Evolutionary conservation across 148 eudicot genomes (phyloP).

Genomic region (Drosera capensis): DNA sequence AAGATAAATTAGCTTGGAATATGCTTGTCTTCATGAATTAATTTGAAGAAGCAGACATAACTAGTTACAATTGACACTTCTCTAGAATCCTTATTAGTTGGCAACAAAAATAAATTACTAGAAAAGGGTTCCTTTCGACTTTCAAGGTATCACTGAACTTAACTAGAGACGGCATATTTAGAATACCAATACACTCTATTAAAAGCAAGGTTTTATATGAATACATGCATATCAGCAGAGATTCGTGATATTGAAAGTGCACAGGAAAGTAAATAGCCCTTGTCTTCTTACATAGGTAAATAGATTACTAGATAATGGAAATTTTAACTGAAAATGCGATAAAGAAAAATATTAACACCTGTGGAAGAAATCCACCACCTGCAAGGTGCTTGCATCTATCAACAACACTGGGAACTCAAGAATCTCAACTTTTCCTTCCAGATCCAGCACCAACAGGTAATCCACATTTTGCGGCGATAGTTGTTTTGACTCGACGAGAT

Average conservation of each 20-base stretch:
- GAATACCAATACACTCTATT: too few relatives aligned
- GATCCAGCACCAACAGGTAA: constrained; percentile 69
- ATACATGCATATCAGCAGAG: too few relatives aligned
- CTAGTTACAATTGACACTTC: too few relatives aligned
- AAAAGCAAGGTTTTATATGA: too few relatives aligned
- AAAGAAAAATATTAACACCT: constrained; percentile 33
- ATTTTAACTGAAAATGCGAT: background rate
- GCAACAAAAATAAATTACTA: too few relatives aligned
- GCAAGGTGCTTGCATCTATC: constrained; percentile 65
- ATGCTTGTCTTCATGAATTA: too few relatives aligned
- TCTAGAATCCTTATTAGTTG: too few relatives aligned
- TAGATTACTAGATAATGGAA: background rate
- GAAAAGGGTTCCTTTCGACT: too few relatives aligned
- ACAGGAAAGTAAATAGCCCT: background rate
- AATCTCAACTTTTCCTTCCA: constrained; percentile 96
- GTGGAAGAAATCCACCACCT: constrained; percentile 70
- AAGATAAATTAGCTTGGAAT: constrained; percentile 7
- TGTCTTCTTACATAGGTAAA: background rate
- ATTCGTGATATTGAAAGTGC: too few relatives aligned
- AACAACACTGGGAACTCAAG: constrained; percentile 88
- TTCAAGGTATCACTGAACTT: too few relatives aligned
- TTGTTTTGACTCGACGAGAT: constrained; percentile 14
- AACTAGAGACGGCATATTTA: too few relatives aligned
- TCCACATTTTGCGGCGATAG: constrained; percentile 45
- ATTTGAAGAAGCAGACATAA: too few relatives aligned